These are phyloP conservation scores for Claviceps purpurea DNA, from an alignment of 2,329 filamentous ascomycete species.

Conservation along the genomic window DNA sequence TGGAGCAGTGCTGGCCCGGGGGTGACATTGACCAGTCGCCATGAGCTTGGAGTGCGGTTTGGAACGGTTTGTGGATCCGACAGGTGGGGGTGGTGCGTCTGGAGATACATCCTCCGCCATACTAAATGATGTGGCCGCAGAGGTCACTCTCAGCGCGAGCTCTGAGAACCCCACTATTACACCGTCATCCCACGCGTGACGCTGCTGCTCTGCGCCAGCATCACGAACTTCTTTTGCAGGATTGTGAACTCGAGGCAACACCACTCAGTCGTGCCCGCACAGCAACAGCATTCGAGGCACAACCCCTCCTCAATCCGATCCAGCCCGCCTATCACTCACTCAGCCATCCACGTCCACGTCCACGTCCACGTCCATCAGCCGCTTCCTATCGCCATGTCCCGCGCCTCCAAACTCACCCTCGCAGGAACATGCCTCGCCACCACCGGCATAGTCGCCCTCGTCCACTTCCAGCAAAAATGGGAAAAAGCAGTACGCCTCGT, in stretches of 20 bases:
- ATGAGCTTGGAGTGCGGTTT: not conserved
- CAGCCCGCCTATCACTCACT: not conserved
- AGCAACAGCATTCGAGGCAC: no score
- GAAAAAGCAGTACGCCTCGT: constrained; percentile 59
- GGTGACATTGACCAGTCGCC: not conserved
- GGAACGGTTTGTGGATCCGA: not conserved
- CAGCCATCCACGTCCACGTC: not conserved
- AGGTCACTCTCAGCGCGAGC: not conserved
- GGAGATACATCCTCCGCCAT: not conserved
- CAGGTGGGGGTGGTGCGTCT: no score
- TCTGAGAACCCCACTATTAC: not conserved
- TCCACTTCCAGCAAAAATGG: constrained; percentile 76
- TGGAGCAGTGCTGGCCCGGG: not conserved
- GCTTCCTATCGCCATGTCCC: constrained; percentile 56
- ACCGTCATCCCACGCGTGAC: not conserved
- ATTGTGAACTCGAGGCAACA: no score
- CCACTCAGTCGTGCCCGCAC: no score
- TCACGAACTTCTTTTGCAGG: not conserved
- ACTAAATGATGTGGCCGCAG: not conserved
- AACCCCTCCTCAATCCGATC: not conserved
- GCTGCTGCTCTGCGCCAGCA: not conserved
- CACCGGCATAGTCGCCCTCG: constrained; percentile 63
- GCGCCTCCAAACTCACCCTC: constrained; percentile 76
- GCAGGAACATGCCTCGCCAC: constrained; percentile 65
- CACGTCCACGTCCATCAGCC: no score